phyloP scores from a whole-genome alignment of 495 filamentous ascomycete genomes.

The Xylaria telfairii region DNA sequence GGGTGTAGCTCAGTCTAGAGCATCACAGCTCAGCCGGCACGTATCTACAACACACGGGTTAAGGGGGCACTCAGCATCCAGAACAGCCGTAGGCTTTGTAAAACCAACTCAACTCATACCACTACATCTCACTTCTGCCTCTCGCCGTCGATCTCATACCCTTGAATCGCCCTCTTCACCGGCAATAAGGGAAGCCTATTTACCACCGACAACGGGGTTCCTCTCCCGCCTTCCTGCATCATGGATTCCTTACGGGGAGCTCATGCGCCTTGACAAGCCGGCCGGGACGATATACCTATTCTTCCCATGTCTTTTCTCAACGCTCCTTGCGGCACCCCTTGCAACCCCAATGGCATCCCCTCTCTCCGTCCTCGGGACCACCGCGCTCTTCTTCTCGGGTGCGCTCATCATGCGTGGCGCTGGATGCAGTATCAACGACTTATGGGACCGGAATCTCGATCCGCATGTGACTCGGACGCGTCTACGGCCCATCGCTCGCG shows the following conservation, averaged over 20 bases:
- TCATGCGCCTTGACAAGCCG: slow-evolving; percentile 92
- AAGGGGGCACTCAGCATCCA: not conserved
- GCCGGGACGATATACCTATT: slow-evolving; percentile 94
- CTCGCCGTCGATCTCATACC: slow-evolving; percentile 29
- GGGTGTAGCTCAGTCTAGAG: not conserved
- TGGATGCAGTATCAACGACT: slow-evolving; percentile 97
- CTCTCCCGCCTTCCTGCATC: slow-evolving; percentile 75
- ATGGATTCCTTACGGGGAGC: slow-evolving; percentile 91
- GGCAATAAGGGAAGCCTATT: slow-evolving; percentile 53
- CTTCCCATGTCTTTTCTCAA: slow-evolving; percentile 93
- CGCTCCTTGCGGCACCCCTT: slow-evolving; percentile 70
- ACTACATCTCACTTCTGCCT: slow-evolving; percentile 1
- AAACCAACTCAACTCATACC: slow-evolving; percentile 33
- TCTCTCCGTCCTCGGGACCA: slow-evolving; percentile 64
- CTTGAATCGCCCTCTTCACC: slow-evolving; percentile 33
- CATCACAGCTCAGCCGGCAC: slow-evolving; percentile 1
- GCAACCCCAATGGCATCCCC: slow-evolving; percentile 64
- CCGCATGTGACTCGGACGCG: slow-evolving; percentile 86
- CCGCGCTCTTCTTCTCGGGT: slow-evolving; percentile 81
- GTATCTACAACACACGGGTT: slow-evolving; percentile 5
- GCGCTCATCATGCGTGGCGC: slow-evolving; percentile 96
- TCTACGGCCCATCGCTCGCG: slow-evolving; percentile 85
- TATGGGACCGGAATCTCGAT: slow-evolving; percentile 95
- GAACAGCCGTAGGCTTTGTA: slow-evolving; percentile 30
- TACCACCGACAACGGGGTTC: slow-evolving; percentile 74